Conservation (phyloP, 148 eudicot species). For the Chenopodium suecicum region DNA sequence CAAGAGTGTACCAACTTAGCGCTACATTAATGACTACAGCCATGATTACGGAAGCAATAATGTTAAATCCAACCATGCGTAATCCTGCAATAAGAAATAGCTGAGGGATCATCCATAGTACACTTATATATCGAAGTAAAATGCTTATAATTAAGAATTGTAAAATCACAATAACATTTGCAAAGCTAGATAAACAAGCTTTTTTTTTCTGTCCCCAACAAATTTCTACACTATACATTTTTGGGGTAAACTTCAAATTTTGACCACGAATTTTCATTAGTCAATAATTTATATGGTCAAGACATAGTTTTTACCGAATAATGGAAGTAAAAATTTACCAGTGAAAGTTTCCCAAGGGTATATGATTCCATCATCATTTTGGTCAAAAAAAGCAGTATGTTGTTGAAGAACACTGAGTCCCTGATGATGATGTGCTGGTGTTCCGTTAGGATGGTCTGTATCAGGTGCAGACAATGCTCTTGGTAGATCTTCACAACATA, state of each 20-base stretch:
- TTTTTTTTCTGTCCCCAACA: no score
- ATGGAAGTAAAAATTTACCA: slow-evolving; percentile 29
- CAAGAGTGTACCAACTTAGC: slow-evolving; percentile 77
- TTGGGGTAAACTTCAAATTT: no score
- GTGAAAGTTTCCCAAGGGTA: slow-evolving; percentile 79
- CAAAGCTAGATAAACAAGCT: no score
- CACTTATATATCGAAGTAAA: not conserved
- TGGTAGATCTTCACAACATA: slow-evolving; percentile 46
- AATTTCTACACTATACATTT: no score
- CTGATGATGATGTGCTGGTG: slow-evolving; percentile 46
- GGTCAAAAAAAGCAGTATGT: slow-evolving; percentile 72
- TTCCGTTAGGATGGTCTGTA: slow-evolving; percentile 60
- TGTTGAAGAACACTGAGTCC: slow-evolving; percentile 71
- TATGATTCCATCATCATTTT: slow-evolving; percentile 57
- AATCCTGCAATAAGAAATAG: slow-evolving; percentile 36
- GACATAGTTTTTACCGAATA: no score
- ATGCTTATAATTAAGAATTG: no score
- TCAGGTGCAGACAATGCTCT: slow-evolving; percentile 67
- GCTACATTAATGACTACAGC: slow-evolving; percentile 50
- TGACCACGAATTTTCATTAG: no score
- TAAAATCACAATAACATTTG: no score
- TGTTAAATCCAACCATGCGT: slow-evolving; percentile 68
- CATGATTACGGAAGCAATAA: slow-evolving; percentile 46
- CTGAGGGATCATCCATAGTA: not conserved
- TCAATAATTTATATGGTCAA: no score